These are phyloP conservation scores for Camelina hispida DNA, from an alignment of 345 rosid species.

Conservation along the genomic window DNA sequence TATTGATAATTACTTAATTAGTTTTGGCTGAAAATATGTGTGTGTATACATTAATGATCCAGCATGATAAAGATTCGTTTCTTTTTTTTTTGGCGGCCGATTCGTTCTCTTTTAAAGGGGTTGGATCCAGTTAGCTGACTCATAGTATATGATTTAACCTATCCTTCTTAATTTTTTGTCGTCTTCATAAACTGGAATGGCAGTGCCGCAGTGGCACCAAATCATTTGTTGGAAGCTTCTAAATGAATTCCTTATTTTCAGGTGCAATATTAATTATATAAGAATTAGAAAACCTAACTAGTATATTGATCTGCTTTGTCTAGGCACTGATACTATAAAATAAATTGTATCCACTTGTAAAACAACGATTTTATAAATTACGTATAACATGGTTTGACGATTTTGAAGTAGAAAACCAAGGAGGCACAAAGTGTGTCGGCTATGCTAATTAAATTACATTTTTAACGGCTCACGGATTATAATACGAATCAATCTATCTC, in stretches of 20 bases:
- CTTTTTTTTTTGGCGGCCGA: conserved; percentile 6
- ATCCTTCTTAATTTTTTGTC: conserved; percentile 1
- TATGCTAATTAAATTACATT: background rate
- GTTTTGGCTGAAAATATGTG: background rate
- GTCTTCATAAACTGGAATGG: background rate
- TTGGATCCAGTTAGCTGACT: conserved; percentile 17
- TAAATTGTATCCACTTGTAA: background rate
- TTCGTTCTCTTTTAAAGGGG: conserved; percentile 2
- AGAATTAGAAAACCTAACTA: conserved; percentile 14
- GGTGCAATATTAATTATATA: conserved; percentile 9
- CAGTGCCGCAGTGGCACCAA: background rate
- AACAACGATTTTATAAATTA: background rate
- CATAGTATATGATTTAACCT: conserved; percentile 1
- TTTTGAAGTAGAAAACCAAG: background rate
- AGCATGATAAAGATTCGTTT: conserved; percentile 22
- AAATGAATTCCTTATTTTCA: conserved; percentile 11
- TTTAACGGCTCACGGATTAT: background rate
- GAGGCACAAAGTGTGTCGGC: background rate
- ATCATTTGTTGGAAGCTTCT: conserved; percentile 32
- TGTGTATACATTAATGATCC: background rate
- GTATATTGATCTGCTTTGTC: background rate
- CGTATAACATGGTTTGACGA: background rate
- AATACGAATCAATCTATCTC: background rate
- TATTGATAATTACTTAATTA: conserved; percentile 3
- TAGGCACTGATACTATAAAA: background rate